These are phyloP conservation scores for Coprinopsis marcescibilis DNA, from an alignment of 768 basidiomycete genomes.

Conservation along the genomic window DNA sequence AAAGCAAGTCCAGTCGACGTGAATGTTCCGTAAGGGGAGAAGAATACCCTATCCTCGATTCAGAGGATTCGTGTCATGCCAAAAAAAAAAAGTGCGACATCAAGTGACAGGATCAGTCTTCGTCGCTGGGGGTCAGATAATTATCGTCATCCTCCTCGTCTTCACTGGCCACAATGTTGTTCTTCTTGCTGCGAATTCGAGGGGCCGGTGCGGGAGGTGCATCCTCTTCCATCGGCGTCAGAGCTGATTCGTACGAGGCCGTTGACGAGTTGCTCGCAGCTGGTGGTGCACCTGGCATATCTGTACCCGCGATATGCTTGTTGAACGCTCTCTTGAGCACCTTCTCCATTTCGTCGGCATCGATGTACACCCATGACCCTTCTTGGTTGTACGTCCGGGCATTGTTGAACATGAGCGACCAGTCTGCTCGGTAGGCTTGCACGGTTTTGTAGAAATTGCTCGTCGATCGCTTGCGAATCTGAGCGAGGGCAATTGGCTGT, in stretches of 20 bases:
- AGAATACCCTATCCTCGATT: neutral
- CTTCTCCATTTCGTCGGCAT: slow-evolving; percentile 93
- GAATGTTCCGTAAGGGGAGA: too few relatives aligned
- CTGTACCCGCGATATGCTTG: slow-evolving; percentile 57
- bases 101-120: slow-evolving; percentile 38
- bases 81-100: neutral
- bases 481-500: slow-evolving; percentile 82
- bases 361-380: slow-evolving; percentile 91
- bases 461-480: slow-evolving; percentile 73
- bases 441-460: slow-evolving; percentile 70
- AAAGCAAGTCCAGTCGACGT: too few relatives aligned
- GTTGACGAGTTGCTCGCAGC: slow-evolving; percentile 32
- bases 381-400: slow-evolving; percentile 92
- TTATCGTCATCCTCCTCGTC: slow-evolving; percentile 39
- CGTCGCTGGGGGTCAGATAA: slow-evolving; percentile 71
- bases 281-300: slow-evolving; percentile 65
- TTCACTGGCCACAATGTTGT: slow-evolving; percentile 64
- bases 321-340: slow-evolving; percentile 72
- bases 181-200: slow-evolving; percentile 57
- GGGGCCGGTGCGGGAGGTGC: slow-evolving; percentile 52
- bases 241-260: slow-evolving; percentile 56
- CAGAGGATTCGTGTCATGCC: neutral
- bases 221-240: slow-evolving; percentile 81
- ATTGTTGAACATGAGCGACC: slow-evolving; percentile 90
- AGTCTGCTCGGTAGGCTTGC: slow-evolving; percentile 67